Base-by-base conservation (phyloP, 177 flowering plant species). In the Vitis hybrid region DNA sequence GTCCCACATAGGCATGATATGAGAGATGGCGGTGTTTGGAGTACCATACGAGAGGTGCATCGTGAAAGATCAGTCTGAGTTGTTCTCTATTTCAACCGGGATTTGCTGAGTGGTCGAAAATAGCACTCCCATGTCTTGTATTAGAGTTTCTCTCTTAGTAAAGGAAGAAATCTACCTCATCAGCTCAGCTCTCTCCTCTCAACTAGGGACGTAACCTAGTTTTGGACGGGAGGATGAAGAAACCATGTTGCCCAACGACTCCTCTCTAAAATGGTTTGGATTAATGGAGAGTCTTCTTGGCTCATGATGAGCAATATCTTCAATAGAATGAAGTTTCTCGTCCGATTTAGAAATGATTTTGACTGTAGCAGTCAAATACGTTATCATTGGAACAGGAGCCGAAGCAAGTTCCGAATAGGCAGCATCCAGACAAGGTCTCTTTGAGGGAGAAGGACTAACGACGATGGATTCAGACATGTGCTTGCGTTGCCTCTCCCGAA, bases 91-190 rank as follows among this genome's bases (percentile, higher is more conserved):
- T 24, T 24, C 28, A 0, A 24, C 0, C 0, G 28, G 0, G 28
- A 0, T 24, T 4, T 0, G 0, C 0, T 24, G 28, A 3, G 28
- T 0, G 0, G 28, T 24, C 4, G 28, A 0, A 24, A 24, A 24
- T 0, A 24, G 28, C 4, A 24, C 28, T 24, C 0, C 0, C 28
- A 24, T 24, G 28, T 24, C 4, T 0, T 24, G 28, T 0, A 24
- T 0, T 24, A 0, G 4, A 24, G 28, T 24, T 0, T 24, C 0
- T 3, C 28, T 24, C 28, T 24, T 3, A 0, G 28, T 24, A 3
- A 24, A 24, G 0, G 28, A 24, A 24, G 0, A 0, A 0, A 24
- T 24, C 4, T 24, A 0, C 1, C 28, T 24, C 0, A 24, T 24
- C 28, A 24, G 0, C 28, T 24, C 28, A 24, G 0, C 28, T 3